Evolutionary conservation across 495 filamentous ascomycete species (phyloP).

Genomic region (Tuber calosporum): DNA sequence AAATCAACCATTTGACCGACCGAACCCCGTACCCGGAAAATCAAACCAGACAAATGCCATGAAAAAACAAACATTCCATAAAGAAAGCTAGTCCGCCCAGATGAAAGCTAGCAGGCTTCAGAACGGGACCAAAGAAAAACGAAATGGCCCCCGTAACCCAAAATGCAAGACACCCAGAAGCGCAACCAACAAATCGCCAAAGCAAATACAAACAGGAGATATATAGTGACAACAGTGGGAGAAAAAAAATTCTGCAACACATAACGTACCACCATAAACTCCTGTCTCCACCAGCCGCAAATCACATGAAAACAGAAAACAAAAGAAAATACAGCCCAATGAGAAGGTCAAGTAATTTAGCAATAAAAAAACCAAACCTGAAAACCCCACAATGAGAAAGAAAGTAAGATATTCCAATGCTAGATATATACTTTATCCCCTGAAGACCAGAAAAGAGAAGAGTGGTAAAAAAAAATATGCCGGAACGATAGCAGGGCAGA

Average conservation of each 20-base stretch:
- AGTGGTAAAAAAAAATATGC: neutral
- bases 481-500: constrained; percentile 7
- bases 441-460: neutral
- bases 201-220: neutral
- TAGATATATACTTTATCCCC: neutral
- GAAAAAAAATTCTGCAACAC: constrained; percentile 16
- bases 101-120: neutral
- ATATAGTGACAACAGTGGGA: constrained; percentile 2
- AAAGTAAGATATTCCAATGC: constrained; percentile 6
- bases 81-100: neutral
- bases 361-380: constrained; percentile 28
- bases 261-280: constrained; percentile 20
- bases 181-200: constrained; percentile 1
- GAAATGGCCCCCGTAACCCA: neutral
- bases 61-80: constrained; percentile 3
- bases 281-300: constrained; percentile 7
- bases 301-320: constrained; percentile 24
- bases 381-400: constrained; percentile 31
- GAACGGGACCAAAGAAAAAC: neutral
- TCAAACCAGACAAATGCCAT: constrained; percentile 4
- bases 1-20: constrained; percentile 2
- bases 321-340: constrained; percentile 28
- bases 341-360: constrained; percentile 24
- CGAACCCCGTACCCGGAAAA: constrained; percentile 3
- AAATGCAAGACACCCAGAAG: constrained; percentile 5